These are phyloP conservation scores for Prunus kanzakura DNA, from an alignment of 306 rosid species.

Conservation along the genomic window DNA sequence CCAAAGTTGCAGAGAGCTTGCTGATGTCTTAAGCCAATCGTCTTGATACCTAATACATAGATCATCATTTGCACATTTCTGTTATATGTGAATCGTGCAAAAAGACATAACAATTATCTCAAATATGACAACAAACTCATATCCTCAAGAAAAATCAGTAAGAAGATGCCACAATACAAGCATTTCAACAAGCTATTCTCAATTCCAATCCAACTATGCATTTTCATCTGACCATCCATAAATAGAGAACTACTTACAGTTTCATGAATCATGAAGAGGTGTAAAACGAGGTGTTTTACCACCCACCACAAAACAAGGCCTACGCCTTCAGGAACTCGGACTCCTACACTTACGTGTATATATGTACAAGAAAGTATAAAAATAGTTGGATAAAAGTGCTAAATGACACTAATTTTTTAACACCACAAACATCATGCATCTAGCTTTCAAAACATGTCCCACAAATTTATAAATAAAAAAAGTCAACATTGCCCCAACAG, in stretches of 20 bases:
- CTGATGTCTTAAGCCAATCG: slow-evolving; percentile 98
- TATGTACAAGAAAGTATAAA: too few relatives aligned
- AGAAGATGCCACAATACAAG: neutral
- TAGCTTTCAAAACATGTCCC: neutral
- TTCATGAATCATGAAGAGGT: neutral
- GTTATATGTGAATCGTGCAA: neutral
- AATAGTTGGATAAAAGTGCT: too few relatives aligned
- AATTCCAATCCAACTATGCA: neutral
- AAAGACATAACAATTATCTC: neutral
- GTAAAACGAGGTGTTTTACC: neutral
- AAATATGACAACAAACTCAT: neutral
- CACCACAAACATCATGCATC: too few relatives aligned
- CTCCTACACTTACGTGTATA: too few relatives aligned
- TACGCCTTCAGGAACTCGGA: neutral
- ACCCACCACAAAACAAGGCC: neutral
- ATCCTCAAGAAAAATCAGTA: neutral
- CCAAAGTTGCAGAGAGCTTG: slow-evolving; percentile 78
- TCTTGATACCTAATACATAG: slow-evolving; percentile 78
- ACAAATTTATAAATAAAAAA: too few relatives aligned
- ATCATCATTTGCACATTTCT: slow-evolving; percentile 12
- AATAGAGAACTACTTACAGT: neutral
- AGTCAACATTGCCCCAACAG: too few relatives aligned
- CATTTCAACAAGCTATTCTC: neutral
- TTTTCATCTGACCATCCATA: neutral
- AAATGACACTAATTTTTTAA: too few relatives aligned